Conservation (phyloP, 2,329 filamentous ascomycete genomes). For the Exophiala calicioides region DNA sequence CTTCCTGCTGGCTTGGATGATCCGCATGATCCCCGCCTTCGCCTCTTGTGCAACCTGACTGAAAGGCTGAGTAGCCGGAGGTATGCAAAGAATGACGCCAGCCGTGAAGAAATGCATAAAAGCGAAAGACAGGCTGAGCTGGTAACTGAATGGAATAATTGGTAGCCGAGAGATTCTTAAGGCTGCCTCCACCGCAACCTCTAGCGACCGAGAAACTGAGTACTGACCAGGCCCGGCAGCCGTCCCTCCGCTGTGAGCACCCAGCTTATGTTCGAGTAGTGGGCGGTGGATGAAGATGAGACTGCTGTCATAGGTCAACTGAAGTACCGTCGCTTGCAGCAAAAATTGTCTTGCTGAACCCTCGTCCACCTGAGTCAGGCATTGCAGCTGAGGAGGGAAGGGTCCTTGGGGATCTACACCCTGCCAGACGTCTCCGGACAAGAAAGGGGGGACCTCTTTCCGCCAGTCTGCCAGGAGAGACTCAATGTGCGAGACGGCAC, state of each 20-base stretch:
- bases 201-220: constrained; percentile 15
- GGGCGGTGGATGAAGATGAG: constrained; percentile 32
- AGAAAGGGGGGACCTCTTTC: constrained; percentile 5
- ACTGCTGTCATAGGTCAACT: constrained; percentile 33
- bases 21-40: constrained; percentile 35
- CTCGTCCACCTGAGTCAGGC: background rate
- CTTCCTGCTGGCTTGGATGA: constrained; percentile 32
- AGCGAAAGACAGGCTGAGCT: constrained; percentile 32
- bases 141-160: constrained; percentile 32
- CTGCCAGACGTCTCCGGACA: constrained; percentile 2
- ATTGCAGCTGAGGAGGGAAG: background rate
- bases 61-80: constrained; percentile 34
- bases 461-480: constrained; percentile 8
- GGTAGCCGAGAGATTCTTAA: constrained; percentile 35
- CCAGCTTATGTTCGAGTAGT: constrained; percentile 29
- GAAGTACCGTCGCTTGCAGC: constrained; percentile 29
- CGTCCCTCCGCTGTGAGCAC: constrained; percentile 6
- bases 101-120: constrained; percentile 31
- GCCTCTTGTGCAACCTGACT: constrained; percentile 34
- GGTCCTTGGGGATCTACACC: constrained; percentile 4
- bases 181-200: constrained; percentile 32
- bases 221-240: constrained; percentile 6
- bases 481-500: constrained; percentile 9
- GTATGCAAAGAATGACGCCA: constrained; percentile 35
- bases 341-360: constrained; percentile 8